These are phyloP conservation scores for Aspergillus fijiensis DNA, from an alignment of 2,329 filamentous ascomycete genomes.

Conservation along the genomic window DNA sequence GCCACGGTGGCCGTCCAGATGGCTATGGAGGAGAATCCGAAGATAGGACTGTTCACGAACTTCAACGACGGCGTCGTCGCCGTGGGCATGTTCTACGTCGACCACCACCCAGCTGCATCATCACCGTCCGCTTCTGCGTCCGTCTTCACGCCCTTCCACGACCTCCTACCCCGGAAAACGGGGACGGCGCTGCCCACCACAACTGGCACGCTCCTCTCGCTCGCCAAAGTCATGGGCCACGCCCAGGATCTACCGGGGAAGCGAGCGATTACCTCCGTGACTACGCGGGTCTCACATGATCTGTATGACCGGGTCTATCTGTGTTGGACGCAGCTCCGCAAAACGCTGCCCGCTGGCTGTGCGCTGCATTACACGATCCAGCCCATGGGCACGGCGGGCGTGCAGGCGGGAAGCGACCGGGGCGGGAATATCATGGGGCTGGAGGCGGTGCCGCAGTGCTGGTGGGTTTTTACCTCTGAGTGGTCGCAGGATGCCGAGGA, in stretches of 20 bases:
- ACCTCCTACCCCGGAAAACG: background rate
- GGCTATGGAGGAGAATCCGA: constrained; percentile 2
- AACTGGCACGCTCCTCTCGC: background rate
- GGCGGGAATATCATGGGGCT: constrained; percentile 12
- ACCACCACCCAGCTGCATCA: constrained; percentile 2
- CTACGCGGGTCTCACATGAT: constrained; percentile 7
- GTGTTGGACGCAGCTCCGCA: background rate
- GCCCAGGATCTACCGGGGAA: background rate
- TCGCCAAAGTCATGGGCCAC: background rate
- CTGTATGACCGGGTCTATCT: constrained; percentile 10
- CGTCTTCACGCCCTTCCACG: background rate
- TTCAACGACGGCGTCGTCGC: constrained; percentile 13
- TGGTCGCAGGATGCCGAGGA: background rate
- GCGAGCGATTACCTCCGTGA: background rate
- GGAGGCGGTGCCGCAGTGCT: background rate
- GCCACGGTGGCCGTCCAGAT: background rate
- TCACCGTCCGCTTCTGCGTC: background rate
- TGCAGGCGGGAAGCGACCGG: constrained; percentile 8
- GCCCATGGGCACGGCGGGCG: constrained; percentile 8
- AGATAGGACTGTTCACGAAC: constrained; percentile 13
- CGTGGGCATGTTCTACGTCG: constrained; percentile 11
- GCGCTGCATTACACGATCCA: constrained; percentile 6
- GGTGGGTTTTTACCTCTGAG: background rate
- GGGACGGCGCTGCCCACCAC: background rate
- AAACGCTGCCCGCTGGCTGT: background rate